Evolutionary conservation across 2,329 filamentous ascomycete species (phyloP), one percentile per base, ranked within the genome.

Genomic region (Fusarium circinatum): DNA sequence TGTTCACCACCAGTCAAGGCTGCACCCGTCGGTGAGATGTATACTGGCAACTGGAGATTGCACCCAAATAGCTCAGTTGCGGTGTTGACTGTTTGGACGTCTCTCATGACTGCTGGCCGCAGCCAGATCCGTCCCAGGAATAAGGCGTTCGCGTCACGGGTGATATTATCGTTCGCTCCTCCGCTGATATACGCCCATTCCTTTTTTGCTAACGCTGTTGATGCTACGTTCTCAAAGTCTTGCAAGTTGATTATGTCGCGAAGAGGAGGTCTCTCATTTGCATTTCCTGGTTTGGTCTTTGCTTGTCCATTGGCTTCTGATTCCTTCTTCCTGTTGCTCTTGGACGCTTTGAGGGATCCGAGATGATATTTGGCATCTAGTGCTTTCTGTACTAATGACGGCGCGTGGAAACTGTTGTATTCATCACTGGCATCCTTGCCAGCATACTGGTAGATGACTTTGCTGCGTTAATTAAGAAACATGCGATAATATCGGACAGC

Each of bases 111-210:
- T 3, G 62, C 42, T 7, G 79, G 77, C 0, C 79, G 70, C 12
- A 80, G 51, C 76, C 76, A 78, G 24, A 80, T 73, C 2, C 59
- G 44, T 22, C 64, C 59, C 9, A 78, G 54, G 24, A 74, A 41
- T 6, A 55, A 48, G 4, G 32, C 42, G 59, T 80, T 80, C 1
- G 65, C 69, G 38, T 78, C 74, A 2, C 70, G 63, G 0, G 79
- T 80, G 38, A 78, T 59, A 48, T 70, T 72, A 51, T 80, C 78
- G 34, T 77, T 80, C 3, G 78, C 70, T 3, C 68, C 78, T 20
- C 75, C 68, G 20, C 64, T 66, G 42, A 79, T 75, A 41, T 74
- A 80, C 0, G 76, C 77, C 68, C 62, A 77, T 0, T 77, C 66
- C 57, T 79, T 80, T 8, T 48, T 51, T 5, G 70, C 68, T 2